A percentile compares a stretch with the other conserved stretches of the same genome.
phyloP scores from a whole-genome alignment of 345 rosid species.

The sweet orange (Citrus sinensis) region DNA sequence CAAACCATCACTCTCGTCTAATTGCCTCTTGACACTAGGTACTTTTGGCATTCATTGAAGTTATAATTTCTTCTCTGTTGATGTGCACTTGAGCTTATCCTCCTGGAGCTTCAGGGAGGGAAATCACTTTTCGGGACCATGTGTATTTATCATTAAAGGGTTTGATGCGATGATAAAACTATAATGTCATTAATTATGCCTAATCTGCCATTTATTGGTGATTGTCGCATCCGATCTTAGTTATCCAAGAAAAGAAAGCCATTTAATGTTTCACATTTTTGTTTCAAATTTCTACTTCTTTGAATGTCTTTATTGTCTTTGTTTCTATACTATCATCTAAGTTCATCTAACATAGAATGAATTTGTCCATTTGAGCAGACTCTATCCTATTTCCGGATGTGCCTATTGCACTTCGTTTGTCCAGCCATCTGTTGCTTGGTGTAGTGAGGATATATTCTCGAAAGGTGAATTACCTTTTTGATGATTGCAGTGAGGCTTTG shows the following conservation, averaged over 20 bases:
- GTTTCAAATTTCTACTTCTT: not conserved
- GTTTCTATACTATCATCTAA: conserved; percentile 7
- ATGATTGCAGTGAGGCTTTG: conserved; percentile 99
- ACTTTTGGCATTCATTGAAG: not conserved
- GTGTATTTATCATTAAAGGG: not conserved
- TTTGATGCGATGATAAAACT: not conserved
- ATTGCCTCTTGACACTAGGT: not conserved
- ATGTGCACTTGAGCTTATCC: not conserved
- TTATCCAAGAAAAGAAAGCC: not conserved
- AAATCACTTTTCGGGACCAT: not conserved
- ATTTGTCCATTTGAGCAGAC: conserved; percentile 50
- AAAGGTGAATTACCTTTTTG: conserved; percentile 98
- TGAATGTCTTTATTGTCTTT: not conserved
- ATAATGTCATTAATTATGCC: not conserved
- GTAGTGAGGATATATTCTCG: conserved; percentile 98
- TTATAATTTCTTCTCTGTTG: not conserved
- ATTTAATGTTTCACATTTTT: not conserved
- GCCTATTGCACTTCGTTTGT: conserved; percentile 88
- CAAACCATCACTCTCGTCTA: not conserved
- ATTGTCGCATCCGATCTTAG: not conserved
- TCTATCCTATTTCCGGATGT: conserved; percentile 97
- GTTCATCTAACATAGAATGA: conserved; percentile 1
- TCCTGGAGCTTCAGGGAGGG: not conserved
- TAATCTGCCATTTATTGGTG: not conserved
- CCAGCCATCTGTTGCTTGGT: conserved; percentile 98